Evolutionary conservation across 345 rosid species (phyloP), one percentile per base, ranked within the genome.

Genomic region (Syzygium oleosum): DNA sequence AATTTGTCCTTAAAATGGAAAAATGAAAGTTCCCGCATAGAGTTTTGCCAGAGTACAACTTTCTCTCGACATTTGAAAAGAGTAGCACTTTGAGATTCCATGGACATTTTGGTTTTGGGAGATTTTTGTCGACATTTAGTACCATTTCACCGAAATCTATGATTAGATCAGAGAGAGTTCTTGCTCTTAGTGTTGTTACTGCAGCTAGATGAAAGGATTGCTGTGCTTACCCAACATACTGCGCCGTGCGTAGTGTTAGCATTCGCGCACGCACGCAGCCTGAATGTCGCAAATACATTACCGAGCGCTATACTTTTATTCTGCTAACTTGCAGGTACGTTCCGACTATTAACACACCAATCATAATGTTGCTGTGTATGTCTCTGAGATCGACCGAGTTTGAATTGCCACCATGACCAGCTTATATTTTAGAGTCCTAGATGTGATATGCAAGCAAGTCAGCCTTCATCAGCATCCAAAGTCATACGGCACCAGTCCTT

Each of bases 401-500:
- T 68, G 43, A 34, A 68, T 34, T 29, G 58, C 23, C 43, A 52
- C 52, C 14, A 46, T 25, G 25, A 43, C 25, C 85, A 52, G 34
- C 46, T 84, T 52, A 29, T 38, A 8, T 52, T 46, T 15, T 38
- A 46, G 53, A n/a, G 19, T 51, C 55, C 56, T 29, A 15, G 77
- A 63, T 31, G 34, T 59, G 68, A 59, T 65, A 31, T 34, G 11
- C 61, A 52, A 52, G 80, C 80, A 68, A 68, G 46, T 3, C 80
- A 68, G 80, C 80, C 12, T 68, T 84, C 89, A 89, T 91, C 91
- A 95, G 95, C 97, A 95, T 85, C 97, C 96, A 9, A 95, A 95
- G 89, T 95, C 96, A 4, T 95, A 95, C 16, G 94, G 89, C 84
- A 89, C 97, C 10, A 94, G 92, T 63, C 97, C 97, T 91, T 94